phyloP scores from a whole-genome alignment of 208 protist genomes.

The Angomonas ambiguus region DNA sequence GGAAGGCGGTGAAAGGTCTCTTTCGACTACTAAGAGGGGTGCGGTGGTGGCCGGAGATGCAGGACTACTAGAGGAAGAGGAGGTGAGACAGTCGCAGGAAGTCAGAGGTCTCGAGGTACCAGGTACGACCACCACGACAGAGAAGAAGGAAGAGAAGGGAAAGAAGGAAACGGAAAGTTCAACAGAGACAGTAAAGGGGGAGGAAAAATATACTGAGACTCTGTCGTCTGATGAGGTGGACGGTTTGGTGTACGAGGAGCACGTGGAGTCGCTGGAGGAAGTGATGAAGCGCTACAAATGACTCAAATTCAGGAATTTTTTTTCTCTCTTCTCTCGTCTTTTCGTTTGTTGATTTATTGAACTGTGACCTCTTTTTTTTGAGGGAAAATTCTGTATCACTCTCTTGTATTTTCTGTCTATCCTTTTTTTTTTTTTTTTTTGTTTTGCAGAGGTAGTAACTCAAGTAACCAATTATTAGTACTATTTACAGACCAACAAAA shows the following conservation, averaged over 20 bases:
- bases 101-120: neutral
- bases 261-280: slow-evolving; percentile 4
- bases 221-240: neutral
- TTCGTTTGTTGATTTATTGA: neutral
- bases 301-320: neutral
- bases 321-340: neutral
- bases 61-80: neutral
- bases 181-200: neutral
- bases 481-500: no score
- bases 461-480: no score
- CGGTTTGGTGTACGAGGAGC: neutral
- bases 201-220: neutral
- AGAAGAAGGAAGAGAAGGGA: neutral
- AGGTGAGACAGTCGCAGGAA: neutral
- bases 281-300: slow-evolving; percentile 12
- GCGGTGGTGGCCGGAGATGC: neutral
- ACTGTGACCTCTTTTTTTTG: slow-evolving; percentile 8
- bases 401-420: slow-evolving; percentile 14
- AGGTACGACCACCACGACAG: neutral
- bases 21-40: neutral
- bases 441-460: neutral
- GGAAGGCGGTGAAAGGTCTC: neutral
- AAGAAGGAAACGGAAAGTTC: neutral
- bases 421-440: slow-evolving; percentile 1
- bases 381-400: no score